phyloP scores from a whole-genome alignment of 2,329 filamentous ascomycete genomes.

The Cadophora luteo-olivacea region DNA sequence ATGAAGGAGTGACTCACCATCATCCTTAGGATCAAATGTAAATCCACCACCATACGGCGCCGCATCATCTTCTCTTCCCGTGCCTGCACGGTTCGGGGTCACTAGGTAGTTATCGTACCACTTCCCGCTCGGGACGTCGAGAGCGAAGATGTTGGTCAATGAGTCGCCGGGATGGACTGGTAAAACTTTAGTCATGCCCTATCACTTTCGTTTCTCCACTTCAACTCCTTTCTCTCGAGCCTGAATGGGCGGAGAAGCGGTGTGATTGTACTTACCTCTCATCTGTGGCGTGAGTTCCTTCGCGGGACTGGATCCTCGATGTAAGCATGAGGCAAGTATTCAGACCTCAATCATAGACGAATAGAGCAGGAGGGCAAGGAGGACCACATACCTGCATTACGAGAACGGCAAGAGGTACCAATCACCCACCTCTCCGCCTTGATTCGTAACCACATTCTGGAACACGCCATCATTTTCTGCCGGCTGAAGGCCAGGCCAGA shows the following conservation, averaged over 20 bases:
- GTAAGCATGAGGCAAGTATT: too few relatives aligned
- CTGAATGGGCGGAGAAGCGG: too few relatives aligned
- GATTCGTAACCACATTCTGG: slow-evolving; percentile 34
- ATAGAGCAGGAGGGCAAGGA: background rate
- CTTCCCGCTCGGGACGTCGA: slow-evolving; percentile 24
- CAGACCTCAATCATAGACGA: background rate
- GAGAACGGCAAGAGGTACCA: slow-evolving; percentile 33
- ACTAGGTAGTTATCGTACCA: slow-evolving; percentile 31
- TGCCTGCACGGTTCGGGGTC: slow-evolving; percentile 17
- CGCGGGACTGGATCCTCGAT: slow-evolving; percentile 21
- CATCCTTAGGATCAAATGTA: slow-evolving; percentile 26
- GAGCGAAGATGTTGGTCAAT: slow-evolving; percentile 29
- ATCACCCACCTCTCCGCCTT: slow-evolving; percentile 22
- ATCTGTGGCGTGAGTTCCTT: slow-evolving; percentile 19
- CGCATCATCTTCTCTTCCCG: slow-evolving; percentile 2
- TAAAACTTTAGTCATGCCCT: background rate
- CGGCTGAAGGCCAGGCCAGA: slow-evolving; percentile 52
- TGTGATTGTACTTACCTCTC: slow-evolving; percentile 14
- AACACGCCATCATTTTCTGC: slow-evolving; percentile 22
- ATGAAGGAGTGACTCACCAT: slow-evolving; percentile 10
- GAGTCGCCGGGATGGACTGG: slow-evolving; percentile 32
- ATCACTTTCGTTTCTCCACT: too few relatives aligned
- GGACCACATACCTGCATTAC: slow-evolving; percentile 28
- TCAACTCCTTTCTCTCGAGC: too few relatives aligned
- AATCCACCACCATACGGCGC: slow-evolving; percentile 26